Evolutionary conservation across 2,329 filamentous ascomycete species (phyloP).

Genomic region (Talaromyces sp.): DNA sequence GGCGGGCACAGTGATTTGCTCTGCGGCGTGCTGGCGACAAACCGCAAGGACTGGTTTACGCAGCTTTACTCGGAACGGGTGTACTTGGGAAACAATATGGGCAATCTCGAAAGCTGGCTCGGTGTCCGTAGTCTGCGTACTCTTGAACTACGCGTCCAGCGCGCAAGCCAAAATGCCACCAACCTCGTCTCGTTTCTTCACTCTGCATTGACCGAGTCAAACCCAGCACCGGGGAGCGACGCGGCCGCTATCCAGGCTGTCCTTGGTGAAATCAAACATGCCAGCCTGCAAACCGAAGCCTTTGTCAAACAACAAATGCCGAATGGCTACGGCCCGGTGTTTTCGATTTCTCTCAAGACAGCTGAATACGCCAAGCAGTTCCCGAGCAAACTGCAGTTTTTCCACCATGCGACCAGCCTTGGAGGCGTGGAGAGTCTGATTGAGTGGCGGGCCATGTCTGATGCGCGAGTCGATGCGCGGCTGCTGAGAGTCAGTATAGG

Average conservation of each 20-base stretch:
- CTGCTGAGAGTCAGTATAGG: slow-evolving; percentile 80
- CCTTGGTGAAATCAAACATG: slow-evolving; percentile 64
- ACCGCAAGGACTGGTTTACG: slow-evolving; percentile 53
- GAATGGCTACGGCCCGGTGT: slow-evolving; percentile 81
- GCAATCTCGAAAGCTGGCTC: slow-evolving; percentile 85
- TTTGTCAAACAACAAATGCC: slow-evolving; percentile 91
- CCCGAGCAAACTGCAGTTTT: slow-evolving; percentile 72
- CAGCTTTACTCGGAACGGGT: slow-evolving; percentile 63
- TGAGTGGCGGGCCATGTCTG: slow-evolving; percentile 92
- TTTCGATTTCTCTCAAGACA: slow-evolving; percentile 63
- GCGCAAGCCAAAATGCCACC: slow-evolving; percentile 67
- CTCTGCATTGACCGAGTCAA: slow-evolving; percentile 36
- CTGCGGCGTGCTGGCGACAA: slow-evolving; percentile 72
- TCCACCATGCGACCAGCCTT: slow-evolving; percentile 91
- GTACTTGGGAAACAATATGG: slow-evolving; percentile 78
- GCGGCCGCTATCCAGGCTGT: slow-evolving; percentile 45
- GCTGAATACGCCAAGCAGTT: slow-evolving; percentile 58
- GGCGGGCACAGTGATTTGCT: slow-evolving; percentile 93
- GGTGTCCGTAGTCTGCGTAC: slow-evolving; percentile 82
- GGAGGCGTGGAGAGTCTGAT: slow-evolving; percentile 94
- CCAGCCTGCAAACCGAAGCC: slow-evolving; percentile 65
- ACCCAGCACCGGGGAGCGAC: slow-evolving; percentile 35
- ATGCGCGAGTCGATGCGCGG: slow-evolving; percentile 62
- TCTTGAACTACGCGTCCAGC: slow-evolving; percentile 71
- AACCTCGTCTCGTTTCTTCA: slow-evolving; percentile 68